phyloP scores from a whole-genome alignment of 1,284 basidiomycete genomes.

The Moesziomyces parantarcticus region DNA sequence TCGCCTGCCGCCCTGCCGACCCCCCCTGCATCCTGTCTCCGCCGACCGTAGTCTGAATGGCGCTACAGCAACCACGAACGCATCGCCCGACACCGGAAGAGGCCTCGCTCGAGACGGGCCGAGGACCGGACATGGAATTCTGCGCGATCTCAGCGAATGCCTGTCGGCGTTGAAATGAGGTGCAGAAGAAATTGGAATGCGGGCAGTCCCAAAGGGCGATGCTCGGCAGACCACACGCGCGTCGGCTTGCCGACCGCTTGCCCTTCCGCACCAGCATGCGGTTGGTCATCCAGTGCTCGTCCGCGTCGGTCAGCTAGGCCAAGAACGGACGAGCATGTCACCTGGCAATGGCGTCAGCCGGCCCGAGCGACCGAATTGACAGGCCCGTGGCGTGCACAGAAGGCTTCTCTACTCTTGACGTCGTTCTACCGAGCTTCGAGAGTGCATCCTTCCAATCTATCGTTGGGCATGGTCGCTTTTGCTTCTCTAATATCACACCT shows the following conservation, averaged over 20 bases:
- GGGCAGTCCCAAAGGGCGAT: neutral
- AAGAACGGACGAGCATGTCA: too few relatives aligned
- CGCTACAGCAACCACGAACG: neutral
- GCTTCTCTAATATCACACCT: neutral
- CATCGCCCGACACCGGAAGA: neutral
- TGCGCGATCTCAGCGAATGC: neutral
- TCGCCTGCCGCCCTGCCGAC: neutral
- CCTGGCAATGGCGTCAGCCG: too few relatives aligned
- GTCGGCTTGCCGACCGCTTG: neutral
- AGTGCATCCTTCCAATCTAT: neutral
- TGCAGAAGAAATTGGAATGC: constrained; percentile 1
- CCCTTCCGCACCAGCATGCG: too few relatives aligned
- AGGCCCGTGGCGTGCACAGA: neutral
- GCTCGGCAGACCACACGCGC: neutral
- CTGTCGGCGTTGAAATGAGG: neutral
- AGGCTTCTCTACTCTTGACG: neutral
- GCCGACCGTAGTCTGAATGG: too few relatives aligned
- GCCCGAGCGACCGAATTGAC: too few relatives aligned
- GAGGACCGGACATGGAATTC: neutral
- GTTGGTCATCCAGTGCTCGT: too few relatives aligned
- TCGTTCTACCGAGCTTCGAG: neutral
- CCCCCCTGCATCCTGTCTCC: too few relatives aligned
- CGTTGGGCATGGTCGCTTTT: neutral
- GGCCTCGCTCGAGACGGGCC: neutral
- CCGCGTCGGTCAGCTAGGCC: too few relatives aligned